These are phyloP conservation scores for Cladochytrium tenue DNA, from an alignment of 371 early-diverging fungal genomes.

Conservation along the genomic window DNA sequence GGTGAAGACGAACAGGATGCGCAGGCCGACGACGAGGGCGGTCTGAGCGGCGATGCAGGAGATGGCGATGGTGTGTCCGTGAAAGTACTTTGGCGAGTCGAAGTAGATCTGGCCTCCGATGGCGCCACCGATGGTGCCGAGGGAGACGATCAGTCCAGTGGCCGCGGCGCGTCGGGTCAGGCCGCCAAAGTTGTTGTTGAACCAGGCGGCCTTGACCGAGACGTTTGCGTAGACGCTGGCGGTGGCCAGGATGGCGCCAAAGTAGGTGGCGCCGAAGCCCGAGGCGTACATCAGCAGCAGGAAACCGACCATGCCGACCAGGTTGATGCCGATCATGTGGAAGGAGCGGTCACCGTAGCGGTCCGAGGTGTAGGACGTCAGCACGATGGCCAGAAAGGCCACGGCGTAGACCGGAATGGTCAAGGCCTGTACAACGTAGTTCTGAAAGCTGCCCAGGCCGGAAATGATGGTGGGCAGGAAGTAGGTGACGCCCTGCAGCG, in stretches of 20 bases:
- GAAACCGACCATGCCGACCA: constrained; percentile 34
- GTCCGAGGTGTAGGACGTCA: constrained; percentile 14
- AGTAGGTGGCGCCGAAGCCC: constrained; percentile 28
- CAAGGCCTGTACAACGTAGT: background rate
- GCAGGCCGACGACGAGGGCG: constrained; percentile 25
- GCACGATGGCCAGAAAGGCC: constrained; percentile 2
- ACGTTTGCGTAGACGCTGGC: constrained; percentile 42
- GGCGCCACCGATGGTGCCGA: constrained; percentile 46
- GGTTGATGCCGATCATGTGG: constrained; percentile 38
- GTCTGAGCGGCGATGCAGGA: constrained; percentile 32
- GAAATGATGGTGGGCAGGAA: constrained; percentile 73
- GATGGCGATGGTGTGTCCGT: constrained; percentile 27
- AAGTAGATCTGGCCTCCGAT: constrained; percentile 45
- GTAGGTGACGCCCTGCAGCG: constrained; percentile 63
- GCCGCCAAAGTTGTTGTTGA: constrained; percentile 46
- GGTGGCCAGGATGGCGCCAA: constrained; percentile 34
- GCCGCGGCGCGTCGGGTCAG: constrained; percentile 47
- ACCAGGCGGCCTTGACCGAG: constrained; percentile 43
- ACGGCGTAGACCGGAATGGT: constrained; percentile 7
- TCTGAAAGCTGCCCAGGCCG: constrained; percentile 46
- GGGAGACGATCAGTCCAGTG: constrained; percentile 39
- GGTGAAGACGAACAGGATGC: constrained; percentile 30
- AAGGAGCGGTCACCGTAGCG: constrained; percentile 36
- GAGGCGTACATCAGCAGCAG: constrained; percentile 29
- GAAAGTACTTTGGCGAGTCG: constrained; percentile 15